Conservation (phyloP, 768 basidiomycete genomes). For the Termitomyces sp. region DNA sequence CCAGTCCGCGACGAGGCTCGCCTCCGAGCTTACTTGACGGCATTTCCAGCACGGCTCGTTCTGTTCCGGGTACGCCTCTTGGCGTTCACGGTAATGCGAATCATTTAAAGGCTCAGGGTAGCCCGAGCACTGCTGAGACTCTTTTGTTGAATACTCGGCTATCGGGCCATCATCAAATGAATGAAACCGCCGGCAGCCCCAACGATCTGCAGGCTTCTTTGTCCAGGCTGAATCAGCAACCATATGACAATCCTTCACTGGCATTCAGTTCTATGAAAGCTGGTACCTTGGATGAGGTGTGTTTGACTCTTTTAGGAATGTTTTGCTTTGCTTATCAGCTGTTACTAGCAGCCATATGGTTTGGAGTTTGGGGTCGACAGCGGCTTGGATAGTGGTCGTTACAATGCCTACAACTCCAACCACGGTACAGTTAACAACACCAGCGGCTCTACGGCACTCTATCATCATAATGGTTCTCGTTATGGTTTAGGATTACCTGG, state of each 20-base stretch:
- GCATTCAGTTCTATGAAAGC: slow-evolving; percentile 49
- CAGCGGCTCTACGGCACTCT: slow-evolving; percentile 68
- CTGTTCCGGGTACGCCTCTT: slow-evolving; percentile 79
- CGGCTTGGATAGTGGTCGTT: slow-evolving; percentile 47
- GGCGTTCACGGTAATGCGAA: slow-evolving; percentile 43
- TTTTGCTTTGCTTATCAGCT: slow-evolving; percentile 9
- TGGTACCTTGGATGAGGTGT: slow-evolving; percentile 54
- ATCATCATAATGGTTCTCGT: slow-evolving; percentile 72
- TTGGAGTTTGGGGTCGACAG: slow-evolving; percentile 45
- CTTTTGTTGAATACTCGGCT: slow-evolving; percentile 62
- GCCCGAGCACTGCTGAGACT: slow-evolving; percentile 57
- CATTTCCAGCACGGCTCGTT: slow-evolving; percentile 59
- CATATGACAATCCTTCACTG: slow-evolving; percentile 51
- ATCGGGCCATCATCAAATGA: slow-evolving; percentile 41
- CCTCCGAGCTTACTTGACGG: slow-evolving; percentile 62
- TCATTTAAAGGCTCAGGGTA: slow-evolving; percentile 62
- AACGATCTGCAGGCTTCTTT: slow-evolving; percentile 67
- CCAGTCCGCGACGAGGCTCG: slow-evolving; percentile 68
- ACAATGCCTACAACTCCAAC: slow-evolving; percentile 45
- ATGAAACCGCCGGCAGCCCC: slow-evolving; percentile 43
- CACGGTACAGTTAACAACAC: slow-evolving; percentile 25
- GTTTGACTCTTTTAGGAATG: slow-evolving; percentile 8
- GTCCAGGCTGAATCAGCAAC: slow-evolving; percentile 55
- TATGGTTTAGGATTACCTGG: slow-evolving; percentile 63
- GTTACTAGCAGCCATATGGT: slow-evolving; percentile 40